A percentile compares a stretch with the other conserved stretches of the same genome.
phyloP scores from a whole-genome alignment of 352 stramenopile genomes.

The Pilasporangium apinafurcum region DNA sequence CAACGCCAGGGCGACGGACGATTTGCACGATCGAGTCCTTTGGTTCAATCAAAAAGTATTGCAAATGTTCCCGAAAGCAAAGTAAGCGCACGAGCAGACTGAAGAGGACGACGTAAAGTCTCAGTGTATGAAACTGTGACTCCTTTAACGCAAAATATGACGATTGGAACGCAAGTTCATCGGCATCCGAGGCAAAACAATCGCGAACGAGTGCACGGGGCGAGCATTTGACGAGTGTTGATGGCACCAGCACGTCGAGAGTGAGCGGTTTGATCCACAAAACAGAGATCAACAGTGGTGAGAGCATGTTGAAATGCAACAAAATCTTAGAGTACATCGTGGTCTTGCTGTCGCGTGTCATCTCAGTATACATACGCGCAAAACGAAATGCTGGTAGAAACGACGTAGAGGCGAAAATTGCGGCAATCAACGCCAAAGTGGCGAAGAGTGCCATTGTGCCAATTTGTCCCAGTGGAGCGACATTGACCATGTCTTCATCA shows the following conservation, averaged over 20 bases:
- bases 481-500: slow-evolving; percentile 46
- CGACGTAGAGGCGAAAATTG: slow-evolving; percentile 48
- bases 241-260: slow-evolving; percentile 35
- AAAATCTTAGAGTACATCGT: slow-evolving; percentile 28
- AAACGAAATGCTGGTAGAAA: slow-evolving; percentile 76
- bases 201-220: slow-evolving; percentile 34
- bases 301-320: slow-evolving; percentile 67
- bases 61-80: slow-evolving; percentile 58
- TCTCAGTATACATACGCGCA: slow-evolving; percentile 70
- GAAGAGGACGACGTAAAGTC: slow-evolving; percentile 43
- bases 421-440: slow-evolving; percentile 29
- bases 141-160: slow-evolving; percentile 25
- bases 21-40: slow-evolving; percentile 57
- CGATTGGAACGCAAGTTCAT: slow-evolving; percentile 11
- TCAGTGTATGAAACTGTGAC: slow-evolving; percentile 43
- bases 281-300: slow-evolving; percentile 41
- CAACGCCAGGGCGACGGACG: slow-evolving; percentile 36
- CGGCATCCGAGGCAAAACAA: slow-evolving; percentile 32
- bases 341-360: slow-evolving; percentile 38
- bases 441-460: slow-evolving; percentile 24
- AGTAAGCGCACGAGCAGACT: slow-evolving; percentile 39
- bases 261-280: slow-evolving; percentile 56
- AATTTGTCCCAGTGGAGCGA: slow-evolving; percentile 20
- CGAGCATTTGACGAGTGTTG: slow-evolving; percentile 38
- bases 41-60: slow-evolving; percentile 73